Conservation (phyloP, 2,329 filamentous ascomycete genomes). For the Xylaria sp. region DNA sequence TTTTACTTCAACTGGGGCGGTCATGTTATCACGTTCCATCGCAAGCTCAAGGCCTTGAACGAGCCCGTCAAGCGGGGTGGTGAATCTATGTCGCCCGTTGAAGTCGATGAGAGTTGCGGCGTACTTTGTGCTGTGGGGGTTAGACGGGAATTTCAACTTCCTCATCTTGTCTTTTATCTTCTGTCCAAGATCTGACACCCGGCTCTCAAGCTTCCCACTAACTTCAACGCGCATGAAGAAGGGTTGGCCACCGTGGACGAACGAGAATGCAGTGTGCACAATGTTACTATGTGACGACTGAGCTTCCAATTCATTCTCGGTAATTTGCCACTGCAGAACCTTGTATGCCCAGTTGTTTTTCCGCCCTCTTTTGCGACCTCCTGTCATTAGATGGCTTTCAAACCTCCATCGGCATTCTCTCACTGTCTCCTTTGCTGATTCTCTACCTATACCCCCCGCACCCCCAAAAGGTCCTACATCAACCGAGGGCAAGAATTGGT, state of each 20-base stretch:
- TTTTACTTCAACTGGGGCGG: constrained; percentile 21
- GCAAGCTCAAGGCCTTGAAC: constrained; percentile 29
- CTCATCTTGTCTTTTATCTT: constrained; percentile 30
- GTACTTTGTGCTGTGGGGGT: constrained; percentile 12
- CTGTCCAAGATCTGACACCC: constrained; percentile 27
- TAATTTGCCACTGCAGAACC: constrained; percentile 40
- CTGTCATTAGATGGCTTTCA: constrained; percentile 30
- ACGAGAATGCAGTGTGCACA: constrained; percentile 42
- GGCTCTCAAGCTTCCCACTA: constrained; percentile 37
- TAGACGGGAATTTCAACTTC: constrained; percentile 31
- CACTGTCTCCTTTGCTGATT: constrained; percentile 26
- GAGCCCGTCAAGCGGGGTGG: constrained; percentile 32
- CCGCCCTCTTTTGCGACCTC: constrained; percentile 22
- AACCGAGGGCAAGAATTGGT: constrained; percentile 27
- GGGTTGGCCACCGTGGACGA: constrained; percentile 39
- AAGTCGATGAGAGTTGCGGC: constrained; percentile 38
- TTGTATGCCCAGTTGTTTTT: constrained; percentile 32
- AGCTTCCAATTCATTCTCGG: constrained; percentile 39
- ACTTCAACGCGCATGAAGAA: constrained; percentile 42
- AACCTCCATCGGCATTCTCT: constrained; percentile 37
- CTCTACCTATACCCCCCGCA: constrained; percentile 32
- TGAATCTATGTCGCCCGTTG: constrained; percentile 25
- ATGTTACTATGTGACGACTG: constrained; percentile 35
- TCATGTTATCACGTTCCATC: constrained; percentile 35
- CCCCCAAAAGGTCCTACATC: constrained; percentile 31